Conservation (phyloP, 108 stramenopile species). For the Skeletonema tropicum region DNA sequence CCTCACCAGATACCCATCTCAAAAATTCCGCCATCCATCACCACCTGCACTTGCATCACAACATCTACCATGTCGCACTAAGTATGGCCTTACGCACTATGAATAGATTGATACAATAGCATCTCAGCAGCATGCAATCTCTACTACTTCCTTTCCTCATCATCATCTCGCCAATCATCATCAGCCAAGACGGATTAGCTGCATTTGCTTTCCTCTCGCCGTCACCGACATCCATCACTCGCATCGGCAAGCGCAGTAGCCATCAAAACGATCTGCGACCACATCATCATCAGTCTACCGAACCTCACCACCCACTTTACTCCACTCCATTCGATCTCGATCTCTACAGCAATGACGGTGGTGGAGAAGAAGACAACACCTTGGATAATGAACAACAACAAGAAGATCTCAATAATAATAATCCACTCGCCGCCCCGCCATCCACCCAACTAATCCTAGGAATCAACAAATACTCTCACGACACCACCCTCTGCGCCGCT, state of each 20-base stretch:
- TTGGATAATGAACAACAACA: no score
- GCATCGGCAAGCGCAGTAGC: background rate
- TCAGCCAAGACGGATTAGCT: background rate
- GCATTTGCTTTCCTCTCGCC: background rate
- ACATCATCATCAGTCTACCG: background rate
- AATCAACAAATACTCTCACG: conserved; percentile 94
- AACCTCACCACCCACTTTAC: background rate
- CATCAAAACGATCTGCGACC: background rate
- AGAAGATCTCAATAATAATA: conserved; percentile 21
- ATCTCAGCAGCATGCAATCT: background rate
- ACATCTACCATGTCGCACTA: no score
- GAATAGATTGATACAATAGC: background rate
- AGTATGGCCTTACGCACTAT: no score
- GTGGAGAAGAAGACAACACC: no score
- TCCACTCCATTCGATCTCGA: conserved; percentile 85
- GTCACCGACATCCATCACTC: background rate
- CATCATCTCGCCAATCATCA: background rate
- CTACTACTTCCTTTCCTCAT: background rate
- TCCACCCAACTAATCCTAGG: conserved; percentile 84
- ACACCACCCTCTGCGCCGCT: conserved; percentile 87
- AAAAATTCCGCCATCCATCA: no score
- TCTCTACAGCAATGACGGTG: conserved; percentile 64
- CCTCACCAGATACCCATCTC: no score
- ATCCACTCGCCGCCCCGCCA: conserved; percentile 55
- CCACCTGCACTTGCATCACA: no score